Conservation (phyloP, 1,139 yeast species). For the Blastobotrys persicus region DNA sequence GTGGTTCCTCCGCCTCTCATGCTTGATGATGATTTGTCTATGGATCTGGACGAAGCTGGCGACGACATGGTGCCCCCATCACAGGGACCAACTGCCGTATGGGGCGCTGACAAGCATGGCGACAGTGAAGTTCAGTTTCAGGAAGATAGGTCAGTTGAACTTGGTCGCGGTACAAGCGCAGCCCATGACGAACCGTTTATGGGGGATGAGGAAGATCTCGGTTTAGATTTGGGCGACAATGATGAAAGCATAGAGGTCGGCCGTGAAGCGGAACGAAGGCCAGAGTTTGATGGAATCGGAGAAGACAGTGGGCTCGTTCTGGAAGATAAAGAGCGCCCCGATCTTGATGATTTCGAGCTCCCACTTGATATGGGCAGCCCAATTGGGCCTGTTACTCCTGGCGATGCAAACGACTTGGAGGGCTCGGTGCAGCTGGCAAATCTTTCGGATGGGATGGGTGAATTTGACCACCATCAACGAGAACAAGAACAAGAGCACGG, state of each 20-base stretch:
- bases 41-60: conserved; percentile 14
- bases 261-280: conserved; percentile 37
- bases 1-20: conserved; percentile 9
- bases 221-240: conserved; percentile 31
- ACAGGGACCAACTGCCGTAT: conserved; percentile 1
- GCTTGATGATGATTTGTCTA: conserved; percentile 9
- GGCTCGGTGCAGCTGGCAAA: conserved; percentile 5
- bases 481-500: conserved; percentile 36
- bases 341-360: conserved; percentile 44
- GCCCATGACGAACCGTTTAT: conserved; percentile 26
- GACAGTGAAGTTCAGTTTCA: conserved; percentile 7
- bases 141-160: conserved; percentile 40
- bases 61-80: conserved; percentile 4
- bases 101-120: not conserved
- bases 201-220: conserved; percentile 31
- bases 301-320: conserved; percentile 23
- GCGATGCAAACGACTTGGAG: conserved; percentile 5
- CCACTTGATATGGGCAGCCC: conserved; percentile 9
- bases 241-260: conserved; percentile 49
- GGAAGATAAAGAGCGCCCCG: conserved; percentile 16
- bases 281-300: conserved; percentile 20
- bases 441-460: conserved; percentile 3
- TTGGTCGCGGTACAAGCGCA: conserved; percentile 44
- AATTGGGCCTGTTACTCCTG: conserved; percentile 1
- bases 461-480: not conserved